Percentiles rank a stretch among this genome's conserved stretches.
Conservation (phyloP, 1,139 yeast genomes). For the Geotrichum candidum region DNA sequence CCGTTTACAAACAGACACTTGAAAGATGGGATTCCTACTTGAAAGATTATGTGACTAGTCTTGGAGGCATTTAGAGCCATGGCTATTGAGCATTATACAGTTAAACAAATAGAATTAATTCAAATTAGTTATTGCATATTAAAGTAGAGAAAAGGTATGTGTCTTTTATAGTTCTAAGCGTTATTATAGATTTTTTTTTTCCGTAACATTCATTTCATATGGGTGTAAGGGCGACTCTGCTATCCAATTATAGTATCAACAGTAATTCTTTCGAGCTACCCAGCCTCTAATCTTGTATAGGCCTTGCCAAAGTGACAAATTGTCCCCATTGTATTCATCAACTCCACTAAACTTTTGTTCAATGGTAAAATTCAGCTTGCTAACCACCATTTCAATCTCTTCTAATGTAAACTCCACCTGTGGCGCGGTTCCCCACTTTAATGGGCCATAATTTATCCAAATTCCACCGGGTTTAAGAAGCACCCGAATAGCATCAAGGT, state of each 20-base stretch:
- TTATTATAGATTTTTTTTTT: neutral
- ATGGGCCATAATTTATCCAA: constrained; percentile 84
- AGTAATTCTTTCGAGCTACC: constrained; percentile 20
- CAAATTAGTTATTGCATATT: neutral
- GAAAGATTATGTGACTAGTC: constrained; percentile 14
- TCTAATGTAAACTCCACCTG: constrained; percentile 63
- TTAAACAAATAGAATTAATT: neutral
- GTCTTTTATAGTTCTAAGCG: neutral
- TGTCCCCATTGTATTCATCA: constrained; percentile 31
- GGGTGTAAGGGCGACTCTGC: neutral
- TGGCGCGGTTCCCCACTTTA: constrained; percentile 85
- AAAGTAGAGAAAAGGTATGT: neutral
- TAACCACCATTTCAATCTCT: constrained; percentile 51
- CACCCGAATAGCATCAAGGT: constrained; percentile 53
- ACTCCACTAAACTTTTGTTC: constrained; percentile 33
- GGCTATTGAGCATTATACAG: neutral
- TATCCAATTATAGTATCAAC: neutral
- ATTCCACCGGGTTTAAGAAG: constrained; percentile 46
- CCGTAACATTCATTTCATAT: neutral
- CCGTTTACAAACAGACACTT: constrained; percentile 41
- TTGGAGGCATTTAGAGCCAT: neutral
- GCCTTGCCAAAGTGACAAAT: constrained; percentile 27
- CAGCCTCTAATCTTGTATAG: constrained; percentile 29
- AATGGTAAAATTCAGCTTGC: constrained; percentile 60
- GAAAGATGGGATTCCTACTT: constrained; percentile 25